Conservation (phyloP, 805 yeast genomes). For the Kazachstania viticola region DNA sequence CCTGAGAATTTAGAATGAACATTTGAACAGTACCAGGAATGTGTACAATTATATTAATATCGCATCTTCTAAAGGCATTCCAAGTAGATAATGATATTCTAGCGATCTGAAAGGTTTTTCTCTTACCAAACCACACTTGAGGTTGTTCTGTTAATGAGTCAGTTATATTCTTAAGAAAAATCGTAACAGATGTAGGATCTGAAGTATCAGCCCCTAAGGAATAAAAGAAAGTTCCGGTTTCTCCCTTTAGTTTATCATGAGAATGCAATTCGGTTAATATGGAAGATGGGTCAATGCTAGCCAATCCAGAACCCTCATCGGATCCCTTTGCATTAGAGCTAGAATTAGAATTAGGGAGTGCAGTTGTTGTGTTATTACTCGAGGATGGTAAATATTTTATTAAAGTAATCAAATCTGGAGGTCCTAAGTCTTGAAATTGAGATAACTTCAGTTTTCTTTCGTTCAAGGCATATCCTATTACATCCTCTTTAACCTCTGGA, state of each 20-base stretch:
- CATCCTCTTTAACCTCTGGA: constrained; percentile 53
- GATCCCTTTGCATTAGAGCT: constrained; percentile 2
- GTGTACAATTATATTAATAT: constrained; percentile 59
- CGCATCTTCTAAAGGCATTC: constrained; percentile 50
- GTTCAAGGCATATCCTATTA: constrained; percentile 45
- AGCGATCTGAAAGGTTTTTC: constrained; percentile 57
- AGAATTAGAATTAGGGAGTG: constrained; percentile 1
- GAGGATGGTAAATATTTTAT: constrained; percentile 25
- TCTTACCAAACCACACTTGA: constrained; percentile 75
- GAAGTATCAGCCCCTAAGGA: constrained; percentile 69
- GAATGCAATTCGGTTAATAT: constrained; percentile 17
- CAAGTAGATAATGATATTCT: constrained; percentile 58
- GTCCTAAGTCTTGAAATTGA: constrained; percentile 56
- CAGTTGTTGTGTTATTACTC: constrained; percentile 3
- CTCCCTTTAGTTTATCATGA: constrained; percentile 33
- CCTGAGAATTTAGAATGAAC: constrained; percentile 22
- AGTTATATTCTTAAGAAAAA: constrained; percentile 56
- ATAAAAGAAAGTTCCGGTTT: constrained; percentile 61
- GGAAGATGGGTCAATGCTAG: constrained; percentile 9
- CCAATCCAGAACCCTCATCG: constrained; percentile 4
- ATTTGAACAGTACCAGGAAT: constrained; percentile 66
- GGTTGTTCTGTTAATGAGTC: constrained; percentile 48
- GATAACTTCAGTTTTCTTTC: constrained; percentile 53
- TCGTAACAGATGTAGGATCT: constrained; percentile 68
- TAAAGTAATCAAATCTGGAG: constrained; percentile 46